These are phyloP conservation scores for Russula virescens DNA, from an alignment of 768 basidiomycete genomes.

Conservation along the genomic window DNA sequence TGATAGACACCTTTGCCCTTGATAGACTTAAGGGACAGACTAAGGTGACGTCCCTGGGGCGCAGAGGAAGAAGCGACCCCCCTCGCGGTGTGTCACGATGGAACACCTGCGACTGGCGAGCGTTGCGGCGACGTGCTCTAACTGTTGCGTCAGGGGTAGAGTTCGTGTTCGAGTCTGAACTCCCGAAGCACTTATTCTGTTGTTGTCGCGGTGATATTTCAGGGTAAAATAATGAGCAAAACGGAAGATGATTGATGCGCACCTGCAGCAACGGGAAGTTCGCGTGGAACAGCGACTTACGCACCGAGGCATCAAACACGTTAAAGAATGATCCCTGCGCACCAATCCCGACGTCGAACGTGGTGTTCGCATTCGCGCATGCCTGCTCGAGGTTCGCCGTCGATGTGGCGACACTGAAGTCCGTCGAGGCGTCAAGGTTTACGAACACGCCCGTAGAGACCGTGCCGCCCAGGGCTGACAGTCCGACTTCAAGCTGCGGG, in stretches of 20 bases:
- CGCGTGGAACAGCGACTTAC: not conserved
- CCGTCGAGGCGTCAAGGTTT: constrained; percentile 9
- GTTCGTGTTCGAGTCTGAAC: no score
- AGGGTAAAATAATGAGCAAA: no score
- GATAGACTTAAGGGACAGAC: no score
- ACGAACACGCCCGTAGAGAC: not conserved
- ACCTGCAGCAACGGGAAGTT: constrained; percentile 4
- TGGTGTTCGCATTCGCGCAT: constrained; percentile 12
- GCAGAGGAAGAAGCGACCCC: no score
- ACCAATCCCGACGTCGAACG: not conserved
- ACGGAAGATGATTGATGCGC: not conserved
- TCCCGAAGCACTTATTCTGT: no score
- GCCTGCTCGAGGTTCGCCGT: not conserved
- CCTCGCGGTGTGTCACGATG: no score
- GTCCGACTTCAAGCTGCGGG: constrained; percentile 30
- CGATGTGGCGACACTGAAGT: not conserved
- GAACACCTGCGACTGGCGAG: no score
- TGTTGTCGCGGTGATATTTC: no score
- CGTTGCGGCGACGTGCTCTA: no score
- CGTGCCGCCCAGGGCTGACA: not conserved
- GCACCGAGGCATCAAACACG: not conserved
- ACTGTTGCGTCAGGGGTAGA: no score
- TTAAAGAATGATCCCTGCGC: not conserved
- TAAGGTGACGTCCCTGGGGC: no score
- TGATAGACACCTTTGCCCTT: no score